These are phyloP conservation scores for Paecilomyces fulvus DNA, from an alignment of 2,329 filamentous ascomycete genomes.

Conservation along the genomic window DNA sequence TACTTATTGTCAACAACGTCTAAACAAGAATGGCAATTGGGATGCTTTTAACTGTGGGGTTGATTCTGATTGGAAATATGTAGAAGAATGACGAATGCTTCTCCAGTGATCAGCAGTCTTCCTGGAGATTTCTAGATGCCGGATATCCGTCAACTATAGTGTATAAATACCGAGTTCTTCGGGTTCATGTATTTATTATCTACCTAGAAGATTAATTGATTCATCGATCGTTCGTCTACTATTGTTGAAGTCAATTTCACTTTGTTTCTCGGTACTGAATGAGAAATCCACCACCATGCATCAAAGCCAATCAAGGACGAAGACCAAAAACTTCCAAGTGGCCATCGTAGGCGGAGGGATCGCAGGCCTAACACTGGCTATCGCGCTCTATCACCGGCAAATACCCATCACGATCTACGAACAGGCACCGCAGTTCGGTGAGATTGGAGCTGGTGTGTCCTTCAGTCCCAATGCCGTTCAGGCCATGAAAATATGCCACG, in stretches of 20 bases:
- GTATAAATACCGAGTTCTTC: too few species aligned
- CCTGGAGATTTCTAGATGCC: background rate
- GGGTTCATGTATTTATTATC: too few species aligned
- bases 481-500: slow-evolving; percentile 40
- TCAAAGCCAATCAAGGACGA: background rate
- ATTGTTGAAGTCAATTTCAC: background rate
- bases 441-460: slow-evolving; percentile 45
- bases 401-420: slow-evolving; percentile 34
- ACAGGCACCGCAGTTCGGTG: slow-evolving; percentile 39
- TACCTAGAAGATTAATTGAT: background rate
- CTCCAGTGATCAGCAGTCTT: background rate
- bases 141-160: too few species aligned
- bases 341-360: slow-evolving; percentile 26
- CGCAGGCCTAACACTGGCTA: slow-evolving; percentile 14
- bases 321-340: slow-evolving; percentile 12
- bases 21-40: background rate
- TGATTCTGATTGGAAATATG: background rate
- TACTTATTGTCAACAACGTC: background rate
- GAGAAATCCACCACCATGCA: background rate
- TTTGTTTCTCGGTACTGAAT: background rate
- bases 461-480: slow-evolving; percentile 42
- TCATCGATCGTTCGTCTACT: background rate
- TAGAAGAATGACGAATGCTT: background rate
- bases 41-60: background rate
- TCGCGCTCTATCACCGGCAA: slow-evolving; percentile 14